phyloP scores from a whole-genome alignment of 257 asterid genomes.

The Plectranthus barbatus region DNA sequence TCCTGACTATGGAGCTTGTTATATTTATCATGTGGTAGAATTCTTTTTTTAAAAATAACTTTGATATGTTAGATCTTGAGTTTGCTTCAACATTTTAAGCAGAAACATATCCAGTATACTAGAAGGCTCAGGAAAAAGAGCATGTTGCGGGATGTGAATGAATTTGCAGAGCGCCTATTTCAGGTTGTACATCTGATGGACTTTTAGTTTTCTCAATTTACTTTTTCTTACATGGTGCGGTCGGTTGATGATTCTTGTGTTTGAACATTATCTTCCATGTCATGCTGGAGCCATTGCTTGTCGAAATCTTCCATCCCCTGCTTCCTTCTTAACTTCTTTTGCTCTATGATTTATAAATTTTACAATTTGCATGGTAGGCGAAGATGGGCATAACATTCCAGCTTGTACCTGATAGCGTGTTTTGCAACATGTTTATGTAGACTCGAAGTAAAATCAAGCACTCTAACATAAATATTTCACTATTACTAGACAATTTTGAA shows the following conservation, averaged over 20 bases:
- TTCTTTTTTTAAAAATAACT: neutral
- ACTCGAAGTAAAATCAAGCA: no score
- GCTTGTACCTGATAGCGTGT: no score
- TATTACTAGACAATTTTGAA: no score
- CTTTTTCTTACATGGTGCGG: neutral
- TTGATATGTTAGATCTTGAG: neutral
- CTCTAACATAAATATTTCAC: no score
- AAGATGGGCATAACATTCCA: neutral
- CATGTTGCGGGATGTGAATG: constrained; percentile 48
- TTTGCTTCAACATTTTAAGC: constrained; percentile 19
- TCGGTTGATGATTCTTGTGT: neutral
- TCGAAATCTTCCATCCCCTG: neutral
- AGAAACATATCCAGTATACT: constrained; percentile 40
- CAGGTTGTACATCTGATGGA: constrained; percentile 37
- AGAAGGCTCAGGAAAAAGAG: constrained; percentile 50
- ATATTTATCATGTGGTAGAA: neutral
- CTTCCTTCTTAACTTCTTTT: neutral
- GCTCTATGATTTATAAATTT: neutral
- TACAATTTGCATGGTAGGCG: neutral
- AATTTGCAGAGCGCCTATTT: constrained; percentile 64
- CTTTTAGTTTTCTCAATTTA: neutral
- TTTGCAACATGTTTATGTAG: no score
- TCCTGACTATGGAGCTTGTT: neutral
- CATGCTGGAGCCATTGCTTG: neutral
- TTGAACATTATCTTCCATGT: neutral